phyloP scores from a whole-genome alignment of 2,329 filamentous ascomycete genomes.

The Hymenoscyphus albidus region DNA sequence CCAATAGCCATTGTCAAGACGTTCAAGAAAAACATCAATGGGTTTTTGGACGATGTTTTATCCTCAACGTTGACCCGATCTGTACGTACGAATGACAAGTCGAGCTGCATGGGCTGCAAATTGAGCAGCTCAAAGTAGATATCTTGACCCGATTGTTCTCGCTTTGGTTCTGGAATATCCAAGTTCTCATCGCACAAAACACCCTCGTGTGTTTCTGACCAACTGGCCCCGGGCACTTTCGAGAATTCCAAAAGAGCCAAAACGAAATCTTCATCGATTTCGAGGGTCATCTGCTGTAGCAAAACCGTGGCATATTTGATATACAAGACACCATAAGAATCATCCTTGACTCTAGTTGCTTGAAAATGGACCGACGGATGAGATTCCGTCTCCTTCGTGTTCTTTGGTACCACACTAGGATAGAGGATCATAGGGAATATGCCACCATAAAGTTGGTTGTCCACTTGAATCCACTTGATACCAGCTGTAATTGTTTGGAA shows the following conservation, averaged over 20 bases:
- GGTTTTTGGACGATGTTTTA: constrained; percentile 84
- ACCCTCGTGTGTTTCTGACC: constrained; percentile 72
- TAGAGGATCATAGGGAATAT: constrained; percentile 98
- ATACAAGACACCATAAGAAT: constrained; percentile 95
- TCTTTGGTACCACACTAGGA: constrained; percentile 95
- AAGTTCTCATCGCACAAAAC: constrained; percentile 85
- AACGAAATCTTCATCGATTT: constrained; percentile 97
- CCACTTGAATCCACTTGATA: constrained; percentile 98
- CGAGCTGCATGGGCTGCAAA: constrained; percentile 96
- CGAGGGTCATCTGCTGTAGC: constrained; percentile 95
- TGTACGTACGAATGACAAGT: constrained; percentile 94
- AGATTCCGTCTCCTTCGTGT: constrained; percentile 86
- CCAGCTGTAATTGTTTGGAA: constrained; percentile 89
- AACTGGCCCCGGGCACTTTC: constrained; percentile 85
- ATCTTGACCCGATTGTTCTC: constrained; percentile 80
- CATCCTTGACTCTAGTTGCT: constrained; percentile 93
- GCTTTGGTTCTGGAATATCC: constrained; percentile 86
- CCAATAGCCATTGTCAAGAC: constrained; percentile 99
- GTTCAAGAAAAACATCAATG: constrained; percentile 98
- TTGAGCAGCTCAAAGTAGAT: constrained; percentile 98
- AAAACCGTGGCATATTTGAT: constrained; percentile 96
- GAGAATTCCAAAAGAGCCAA: constrained; percentile 93
- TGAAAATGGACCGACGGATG: constrained; percentile 92
- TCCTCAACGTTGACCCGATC: constrained; percentile 96
- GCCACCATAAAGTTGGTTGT: constrained; percentile 96